A percentile compares a stretch with the other conserved stretches of the same genome.
phyloP scores from a whole-genome alignment of 2,329 filamentous ascomycete genomes.

The Aspergillus quadrilineatus region DNA sequence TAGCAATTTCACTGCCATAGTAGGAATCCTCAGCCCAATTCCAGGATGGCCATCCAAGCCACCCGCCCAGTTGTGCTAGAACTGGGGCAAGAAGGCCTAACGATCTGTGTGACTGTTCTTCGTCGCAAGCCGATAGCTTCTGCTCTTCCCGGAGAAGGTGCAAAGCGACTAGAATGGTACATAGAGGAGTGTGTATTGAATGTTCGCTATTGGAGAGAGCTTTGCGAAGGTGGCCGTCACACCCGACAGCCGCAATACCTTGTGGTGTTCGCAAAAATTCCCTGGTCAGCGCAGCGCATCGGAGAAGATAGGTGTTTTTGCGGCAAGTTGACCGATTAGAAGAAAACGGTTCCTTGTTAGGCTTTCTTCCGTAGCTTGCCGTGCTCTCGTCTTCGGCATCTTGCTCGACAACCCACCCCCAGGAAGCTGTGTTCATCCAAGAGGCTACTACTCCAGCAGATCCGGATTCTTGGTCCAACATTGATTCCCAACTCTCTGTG shows the following conservation, averaged over 20 bases:
- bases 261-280: slow-evolving; percentile 63
- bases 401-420: slow-evolving; percentile 69
- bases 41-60: slow-evolving; percentile 75
- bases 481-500: slow-evolving; percentile 49
- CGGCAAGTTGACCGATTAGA: slow-evolving; percentile 30
- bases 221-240: slow-evolving; percentile 66
- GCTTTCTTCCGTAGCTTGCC: slow-evolving; percentile 18
- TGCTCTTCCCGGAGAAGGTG: slow-evolving; percentile 88
- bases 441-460: slow-evolving; percentile 40
- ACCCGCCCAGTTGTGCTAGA: slow-evolving; percentile 75
- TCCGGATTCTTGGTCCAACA: slow-evolving; percentile 49
- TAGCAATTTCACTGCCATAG: slow-evolving; percentile 61
- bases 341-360: slow-evolving; percentile 19
- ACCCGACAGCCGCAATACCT: slow-evolving; percentile 57
- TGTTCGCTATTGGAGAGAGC: slow-evolving; percentile 54
- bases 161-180: slow-evolving; percentile 69
- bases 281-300: slow-evolving; percentile 58
- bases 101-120: slow-evolving; percentile 48
- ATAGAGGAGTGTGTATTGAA: slow-evolving; percentile 61
- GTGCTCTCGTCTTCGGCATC: slow-evolving; percentile 39
- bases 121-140: slow-evolving; percentile 68
- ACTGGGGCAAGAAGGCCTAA: slow-evolving; percentile 64
- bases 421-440: slow-evolving; percentile 61
- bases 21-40: slow-evolving; percentile 51
- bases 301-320: slow-evolving; percentile 45